Evolutionary conservation across 352 stramenopile genomes (phyloP).

Genomic region (Paralagenidium karlingii): DNA sequence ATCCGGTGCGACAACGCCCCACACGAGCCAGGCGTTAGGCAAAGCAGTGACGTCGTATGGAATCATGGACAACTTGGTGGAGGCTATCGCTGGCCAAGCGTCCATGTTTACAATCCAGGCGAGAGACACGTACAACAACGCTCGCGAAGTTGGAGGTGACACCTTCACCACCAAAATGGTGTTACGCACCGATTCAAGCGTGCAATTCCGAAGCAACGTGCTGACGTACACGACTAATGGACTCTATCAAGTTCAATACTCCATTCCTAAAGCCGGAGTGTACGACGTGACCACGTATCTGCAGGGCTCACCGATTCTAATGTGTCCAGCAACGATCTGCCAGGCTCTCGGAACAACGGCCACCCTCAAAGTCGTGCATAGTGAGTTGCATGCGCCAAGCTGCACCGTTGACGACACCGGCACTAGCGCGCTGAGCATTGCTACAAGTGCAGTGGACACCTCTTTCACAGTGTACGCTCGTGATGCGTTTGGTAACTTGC

Average conservation of each 20-base stretch:
- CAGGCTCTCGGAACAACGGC: conserved; percentile 32
- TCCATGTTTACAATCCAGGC: conserved; percentile 93
- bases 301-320: conserved; percentile 78
- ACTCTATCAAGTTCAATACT: conserved; percentile 90
- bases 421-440: conserved; percentile 49
- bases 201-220: conserved; percentile 78
- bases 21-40: conserved; percentile 84
- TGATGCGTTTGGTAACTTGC: conserved; percentile 91
- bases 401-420: conserved; percentile 75
- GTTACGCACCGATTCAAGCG: conserved; percentile 22
- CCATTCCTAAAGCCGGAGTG: conserved; percentile 74
- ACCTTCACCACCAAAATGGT: conserved; percentile 83
- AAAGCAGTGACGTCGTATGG: conserved; percentile 29
- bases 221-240: conserved; percentile 29
- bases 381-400: conserved; percentile 69
- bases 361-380: conserved; percentile 82
- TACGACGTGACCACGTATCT: conserved; percentile 82
- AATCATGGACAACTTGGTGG: conserved; percentile 77
- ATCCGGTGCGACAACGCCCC: conserved; percentile 79
- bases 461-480: conserved; percentile 80
- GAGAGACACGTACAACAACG: too few relatives aligned
- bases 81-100: conserved; percentile 86
- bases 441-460: conserved; percentile 75
- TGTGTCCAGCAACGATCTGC: conserved; percentile 67
- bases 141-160: too few relatives aligned